phyloP scores from a whole-genome alignment of 2,329 filamentous ascomycete genomes.

The Massarina eburnea region DNA sequence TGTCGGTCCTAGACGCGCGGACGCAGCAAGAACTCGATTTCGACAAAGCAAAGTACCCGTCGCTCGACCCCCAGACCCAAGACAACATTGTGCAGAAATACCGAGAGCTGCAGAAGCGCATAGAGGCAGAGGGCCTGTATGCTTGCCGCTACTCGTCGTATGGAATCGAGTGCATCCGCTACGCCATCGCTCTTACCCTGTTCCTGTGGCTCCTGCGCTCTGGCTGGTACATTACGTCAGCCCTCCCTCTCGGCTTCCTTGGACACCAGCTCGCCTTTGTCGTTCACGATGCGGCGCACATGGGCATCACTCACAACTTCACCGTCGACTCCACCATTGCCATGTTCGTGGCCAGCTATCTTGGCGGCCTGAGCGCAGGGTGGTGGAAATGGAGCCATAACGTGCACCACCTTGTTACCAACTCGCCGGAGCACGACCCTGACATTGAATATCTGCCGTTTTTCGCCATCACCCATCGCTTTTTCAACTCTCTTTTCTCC shows the following conservation, averaged over 20 bases:
- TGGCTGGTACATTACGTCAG: conserved; percentile 60
- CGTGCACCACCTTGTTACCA: conserved; percentile 95
- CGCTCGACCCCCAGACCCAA: conserved; percentile 73
- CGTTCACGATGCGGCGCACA: conserved; percentile 93
- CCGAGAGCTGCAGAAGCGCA: conserved; percentile 70
- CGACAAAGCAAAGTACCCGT: conserved; percentile 79
- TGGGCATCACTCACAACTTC: conserved; percentile 94
- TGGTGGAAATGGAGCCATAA: conserved; percentile 99
- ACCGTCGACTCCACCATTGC: conserved; percentile 80
- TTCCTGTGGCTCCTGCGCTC: conserved; percentile 54
- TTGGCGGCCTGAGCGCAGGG: conserved; percentile 84
- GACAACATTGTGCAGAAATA: conserved; percentile 78
- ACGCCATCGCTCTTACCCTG: conserved; percentile 65
- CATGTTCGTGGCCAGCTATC: conserved; percentile 85
- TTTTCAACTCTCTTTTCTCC: conserved; percentile 64
- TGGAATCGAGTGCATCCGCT: conserved; percentile 71
- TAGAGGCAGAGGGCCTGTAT: conserved; percentile 76
- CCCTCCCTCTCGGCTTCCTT: conserved; percentile 73
- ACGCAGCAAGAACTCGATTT: conserved; percentile 75
- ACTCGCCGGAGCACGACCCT: conserved; percentile 91
- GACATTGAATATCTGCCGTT: conserved; percentile 80
- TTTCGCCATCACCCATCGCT: conserved; percentile 67
- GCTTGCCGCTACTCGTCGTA: conserved; percentile 83
- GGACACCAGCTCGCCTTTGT: conserved; percentile 97
- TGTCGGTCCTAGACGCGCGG: conserved; percentile 69